Evolutionary conservation across 768 basidiomycete species (phyloP), one percentile per base, ranked within the genome.

Genomic region (Lactifluus hygrophoroides): DNA sequence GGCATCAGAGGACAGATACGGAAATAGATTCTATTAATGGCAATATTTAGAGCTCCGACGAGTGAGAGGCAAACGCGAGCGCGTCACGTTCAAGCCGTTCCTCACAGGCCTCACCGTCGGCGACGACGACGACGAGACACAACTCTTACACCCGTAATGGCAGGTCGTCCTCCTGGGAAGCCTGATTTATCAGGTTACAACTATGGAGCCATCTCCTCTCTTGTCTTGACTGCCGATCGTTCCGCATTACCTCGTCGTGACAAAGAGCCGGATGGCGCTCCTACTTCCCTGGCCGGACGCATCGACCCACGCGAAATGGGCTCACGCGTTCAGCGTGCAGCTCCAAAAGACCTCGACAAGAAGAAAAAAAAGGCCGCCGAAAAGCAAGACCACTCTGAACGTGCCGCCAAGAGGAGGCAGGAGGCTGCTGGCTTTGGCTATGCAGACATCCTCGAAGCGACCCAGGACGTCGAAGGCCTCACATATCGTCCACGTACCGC

Each of bases 201-300:
- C 77, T 97, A 98, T 79, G 85, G 88, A 46, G 90, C 90, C 54
- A 94, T 97, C 69, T 92, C 92, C 28, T 94, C 91, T 21, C 81
- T 97, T 44, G 95, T 98, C 45, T 78, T 97, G 68, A 94, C 90
- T n/a, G 91, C 95, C 13, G 88, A 91, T 74, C 78, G 85, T 54
- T 87, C 88, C 51, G 80, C 78, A 2, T 74, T 92, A 51, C 90
- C 90, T 19, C 80, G 92, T 47, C 80, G 94, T 62, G 91, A 94
- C 79, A 90, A 90, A 74, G 95, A 99, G 70, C 94, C 94, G 7
- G 94, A 96, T 76, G 95, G 96, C 62, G 91, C 93, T 8, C 90
- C 94, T 10, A 94, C 94, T 16, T 86, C 94, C 2, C 84, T 98
- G 34, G 87, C 84, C 45, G 96, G 96, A 16, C 82, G 88, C 27